Evolutionary conservation across 2,329 filamentous ascomycete genomes (phyloP).

Genomic region (Aureobasidium namibiae): DNA sequence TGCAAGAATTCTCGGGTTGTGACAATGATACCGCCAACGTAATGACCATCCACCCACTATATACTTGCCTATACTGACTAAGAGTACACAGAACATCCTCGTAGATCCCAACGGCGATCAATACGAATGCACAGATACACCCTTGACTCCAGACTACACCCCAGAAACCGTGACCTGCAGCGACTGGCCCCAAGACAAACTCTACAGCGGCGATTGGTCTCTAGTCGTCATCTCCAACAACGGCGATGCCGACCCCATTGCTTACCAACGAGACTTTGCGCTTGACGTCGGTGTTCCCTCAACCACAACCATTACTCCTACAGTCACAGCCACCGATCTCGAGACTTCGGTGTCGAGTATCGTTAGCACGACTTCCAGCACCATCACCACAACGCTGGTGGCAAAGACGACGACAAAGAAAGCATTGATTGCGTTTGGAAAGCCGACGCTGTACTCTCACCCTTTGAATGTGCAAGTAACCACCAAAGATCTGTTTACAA

Average conservation of each 20-base stretch:
- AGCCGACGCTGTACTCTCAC: neutral
- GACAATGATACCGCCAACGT: constrained; percentile 29
- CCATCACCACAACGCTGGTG: neutral
- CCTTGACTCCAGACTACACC: constrained; percentile 31
- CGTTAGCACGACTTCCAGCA: neutral
- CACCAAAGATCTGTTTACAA: neutral
- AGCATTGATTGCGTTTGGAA: neutral
- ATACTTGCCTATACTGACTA: neutral
- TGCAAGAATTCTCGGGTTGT: constrained; percentile 37
- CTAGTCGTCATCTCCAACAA: constrained; percentile 36
- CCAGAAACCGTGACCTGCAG: neutral
- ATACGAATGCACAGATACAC: constrained; percentile 32
- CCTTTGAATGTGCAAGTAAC: neutral
- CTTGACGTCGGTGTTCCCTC: constrained; percentile 29
- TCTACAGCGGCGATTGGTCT: constrained; percentile 35
- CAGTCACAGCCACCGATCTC: constrained; percentile 8
- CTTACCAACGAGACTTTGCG: constrained; percentile 34
- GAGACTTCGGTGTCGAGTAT: neutral
- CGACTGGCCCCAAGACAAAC: constrained; percentile 28
- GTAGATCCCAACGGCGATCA: constrained; percentile 34
- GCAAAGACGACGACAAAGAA: neutral
- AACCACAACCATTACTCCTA: constrained; percentile 23
- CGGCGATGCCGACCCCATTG: constrained; percentile 34
- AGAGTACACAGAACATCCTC: constrained; percentile 27
- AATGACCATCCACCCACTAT: neutral